Base-by-base conservation (phyloP, 441 rosid species). In the Bocquillonia castaneifolia region DNA sequence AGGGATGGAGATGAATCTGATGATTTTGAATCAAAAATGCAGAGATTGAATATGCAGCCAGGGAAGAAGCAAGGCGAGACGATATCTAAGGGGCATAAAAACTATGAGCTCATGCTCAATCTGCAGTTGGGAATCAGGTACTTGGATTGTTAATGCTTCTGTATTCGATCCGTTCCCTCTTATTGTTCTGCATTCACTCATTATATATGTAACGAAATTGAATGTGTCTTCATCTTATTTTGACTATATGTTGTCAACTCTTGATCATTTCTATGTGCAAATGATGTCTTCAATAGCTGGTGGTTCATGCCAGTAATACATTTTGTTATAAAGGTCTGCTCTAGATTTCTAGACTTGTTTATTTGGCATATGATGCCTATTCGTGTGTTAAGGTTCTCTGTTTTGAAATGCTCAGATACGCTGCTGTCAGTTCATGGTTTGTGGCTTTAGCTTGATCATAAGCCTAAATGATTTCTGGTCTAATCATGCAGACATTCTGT, bases 111-210 rank as follows among this genome's bases (percentile, higher is more conserved):
- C 67, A 93, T 93, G 99, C 97, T 93, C 64, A 91, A 93, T 80
- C 85, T 93, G 77, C 99, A 93, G 84, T 68, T 93, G 23, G 99
- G 99, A 70, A 91, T 93, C 79, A 91, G 99, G 99, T 91, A 82
- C 32, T 57, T 52, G 34, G 51, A 18, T 58, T 73, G 45, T 48
- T 60, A 20, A 26, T 48, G 67, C 10, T 52, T 44, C 29, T 66
- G 58, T 67, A 13, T 72, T 74, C 18, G 14, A 52, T 70, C 29
- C 58, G 34, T 64, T 44, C 40, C 28, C 23, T 73, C 60, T 70
- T 50, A 17, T 55, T 63, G 17, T 42, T 52, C 45, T 61, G 67
- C 13, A 14, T 59, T 13, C 15, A 10, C n/a, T 7, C 17, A 28
- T 45, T 22, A 9, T 59, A 1, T 25, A 23, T 34, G n/a, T 8